Evolutionary conservation across 2,329 filamentous ascomycete genomes (phyloP).

Genomic region (Colletotrichum acutatum): DNA sequence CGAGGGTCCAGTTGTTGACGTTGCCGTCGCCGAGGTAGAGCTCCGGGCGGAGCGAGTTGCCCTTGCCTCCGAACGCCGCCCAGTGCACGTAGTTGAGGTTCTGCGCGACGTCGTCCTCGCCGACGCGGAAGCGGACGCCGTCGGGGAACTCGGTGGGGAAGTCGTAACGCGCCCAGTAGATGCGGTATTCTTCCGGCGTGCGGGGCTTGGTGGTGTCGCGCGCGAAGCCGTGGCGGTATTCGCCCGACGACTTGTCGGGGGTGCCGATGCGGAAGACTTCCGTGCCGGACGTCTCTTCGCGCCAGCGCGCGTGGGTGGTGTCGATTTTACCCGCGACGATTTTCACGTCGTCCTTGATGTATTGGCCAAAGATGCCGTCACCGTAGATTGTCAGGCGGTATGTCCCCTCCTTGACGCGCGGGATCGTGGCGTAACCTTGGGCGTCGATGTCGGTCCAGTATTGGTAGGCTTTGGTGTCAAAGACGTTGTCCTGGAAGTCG

Average conservation of each 20-base stretch:
- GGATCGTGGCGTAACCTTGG: slow-evolving; percentile 58
- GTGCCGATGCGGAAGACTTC: slow-evolving; percentile 73
- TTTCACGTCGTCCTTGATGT: slow-evolving; percentile 59
- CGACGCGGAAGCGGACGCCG: slow-evolving; percentile 65
- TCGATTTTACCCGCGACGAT: slow-evolving; percentile 53
- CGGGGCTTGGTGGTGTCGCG: slow-evolving; percentile 56
- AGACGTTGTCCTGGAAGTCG: slow-evolving; percentile 68
- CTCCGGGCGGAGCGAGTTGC: slow-evolving; percentile 53
- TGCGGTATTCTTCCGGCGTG: slow-evolving; percentile 62
- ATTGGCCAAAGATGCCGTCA: slow-evolving; percentile 70
- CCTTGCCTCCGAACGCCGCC: slow-evolving; percentile 67
- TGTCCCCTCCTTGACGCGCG: slow-evolving; percentile 63
- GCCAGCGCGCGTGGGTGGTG: slow-evolving; percentile 57
- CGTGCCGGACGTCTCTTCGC: slow-evolving; percentile 63
- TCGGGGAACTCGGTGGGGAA: slow-evolving; percentile 66
- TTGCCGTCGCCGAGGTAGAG: slow-evolving; percentile 53
- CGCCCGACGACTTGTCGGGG: slow-evolving; percentile 68
- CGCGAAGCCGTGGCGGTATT: slow-evolving; percentile 65
- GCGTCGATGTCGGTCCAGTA: slow-evolving; percentile 64
- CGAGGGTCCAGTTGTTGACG: slow-evolving; percentile 67
- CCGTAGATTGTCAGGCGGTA: slow-evolving; percentile 74
- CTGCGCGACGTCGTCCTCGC: slow-evolving; percentile 53
- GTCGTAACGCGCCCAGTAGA: slow-evolving; percentile 69
- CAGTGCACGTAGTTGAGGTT: slow-evolving; percentile 72
- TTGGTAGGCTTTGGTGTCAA: slow-evolving; percentile 61